A percentile compares a stretch with the other conserved stretches of the same genome.
These are phyloP conservation scores for Penicillium expansum DNA, from an alignment of 2,329 filamentous ascomycete genomes.

Conservation along the genomic window DNA sequence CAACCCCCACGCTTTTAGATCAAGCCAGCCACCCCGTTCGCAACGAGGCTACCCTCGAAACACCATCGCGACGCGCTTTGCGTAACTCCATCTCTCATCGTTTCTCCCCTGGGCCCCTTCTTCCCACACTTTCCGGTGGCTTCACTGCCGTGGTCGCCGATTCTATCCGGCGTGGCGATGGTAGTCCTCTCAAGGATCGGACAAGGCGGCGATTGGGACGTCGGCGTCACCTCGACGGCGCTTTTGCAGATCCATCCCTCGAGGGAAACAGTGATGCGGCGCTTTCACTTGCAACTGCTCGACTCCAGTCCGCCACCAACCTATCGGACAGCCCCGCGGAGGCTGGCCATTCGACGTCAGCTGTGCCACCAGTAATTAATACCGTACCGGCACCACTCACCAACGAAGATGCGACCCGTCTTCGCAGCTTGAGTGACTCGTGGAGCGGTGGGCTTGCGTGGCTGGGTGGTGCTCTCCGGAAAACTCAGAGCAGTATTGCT, in stretches of 20 bases:
- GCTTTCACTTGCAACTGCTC: slow-evolving; percentile 24
- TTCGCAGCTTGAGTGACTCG: slow-evolving; percentile 41
- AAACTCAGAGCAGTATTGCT: slow-evolving; percentile 7
- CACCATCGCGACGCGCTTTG: slow-evolving; percentile 36
- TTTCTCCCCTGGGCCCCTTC: slow-evolving; percentile 58
- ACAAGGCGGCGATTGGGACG: slow-evolving; percentile 26
- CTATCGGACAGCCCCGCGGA: slow-evolving; percentile 19
- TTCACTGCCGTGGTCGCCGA: slow-evolving; percentile 65
- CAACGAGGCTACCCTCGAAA: slow-evolving; percentile 34
- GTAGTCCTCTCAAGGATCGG: slow-evolving; percentile 38
- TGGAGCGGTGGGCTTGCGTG: slow-evolving; percentile 37
- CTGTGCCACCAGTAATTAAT: slow-evolving; percentile 17
- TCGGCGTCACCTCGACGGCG: slow-evolving; percentile 30
- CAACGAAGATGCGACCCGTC: slow-evolving; percentile 23
- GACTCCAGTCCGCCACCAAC: slow-evolving; percentile 29
- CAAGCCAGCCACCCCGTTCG: slow-evolving; percentile 22
- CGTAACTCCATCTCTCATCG: slow-evolving; percentile 51
- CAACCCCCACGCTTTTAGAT: slow-evolving; percentile 19
- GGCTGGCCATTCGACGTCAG: slow-evolving; percentile 24
- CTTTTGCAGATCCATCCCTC: slow-evolving; percentile 20
- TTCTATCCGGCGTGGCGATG: slow-evolving; percentile 58
- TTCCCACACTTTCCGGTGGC: slow-evolving; percentile 59
- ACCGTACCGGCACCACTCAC: slow-evolving; percentile 4
- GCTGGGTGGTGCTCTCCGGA: slow-evolving; percentile 35
- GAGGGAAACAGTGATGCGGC: slow-evolving; percentile 21